phyloP scores from a whole-genome alignment of 495 filamentous ascomycete genomes.

The Tuber borchii region DNA sequence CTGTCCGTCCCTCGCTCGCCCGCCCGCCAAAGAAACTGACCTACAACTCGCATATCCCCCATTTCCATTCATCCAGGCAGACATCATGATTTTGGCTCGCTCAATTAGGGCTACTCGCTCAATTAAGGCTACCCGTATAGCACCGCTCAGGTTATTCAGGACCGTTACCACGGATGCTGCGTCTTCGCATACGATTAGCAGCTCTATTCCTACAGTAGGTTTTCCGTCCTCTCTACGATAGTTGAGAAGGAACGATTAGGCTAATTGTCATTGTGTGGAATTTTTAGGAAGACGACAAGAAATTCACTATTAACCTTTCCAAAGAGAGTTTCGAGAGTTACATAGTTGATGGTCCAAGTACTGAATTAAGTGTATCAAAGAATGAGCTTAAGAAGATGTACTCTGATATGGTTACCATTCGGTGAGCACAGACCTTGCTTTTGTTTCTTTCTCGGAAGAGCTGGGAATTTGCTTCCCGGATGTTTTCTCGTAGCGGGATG shows the following conservation, averaged over 20 bases:
- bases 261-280: constrained; percentile 39
- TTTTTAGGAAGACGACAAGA: constrained; percentile 80
- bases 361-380: constrained; percentile 89
- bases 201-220: constrained; percentile 62
- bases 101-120: constrained; percentile 33
- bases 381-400: constrained; percentile 98
- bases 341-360: constrained; percentile 89
- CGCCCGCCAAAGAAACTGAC: constrained; percentile 5
- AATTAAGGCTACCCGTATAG: constrained; percentile 27
- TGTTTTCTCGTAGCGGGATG: neutral
- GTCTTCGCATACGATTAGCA: constrained; percentile 78
- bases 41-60: constrained; percentile 8
- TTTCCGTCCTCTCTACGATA: neutral
- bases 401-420: constrained; percentile 86
- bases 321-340: constrained; percentile 99
- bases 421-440: constrained; percentile 52
- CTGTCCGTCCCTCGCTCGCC: constrained; percentile 12
- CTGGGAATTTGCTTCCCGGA: neutral
- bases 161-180: constrained; percentile 92
- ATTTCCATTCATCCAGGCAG: constrained; percentile 3
- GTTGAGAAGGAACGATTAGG: constrained; percentile 14
- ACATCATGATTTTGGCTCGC: constrained; percentile 36
- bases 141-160: constrained; percentile 47
- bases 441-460: constrained; percentile 5
- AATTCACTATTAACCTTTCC: constrained; percentile 84